Conservation (phyloP, 2,329 filamentous ascomycete genomes). For the Penicillium sp. region DNA sequence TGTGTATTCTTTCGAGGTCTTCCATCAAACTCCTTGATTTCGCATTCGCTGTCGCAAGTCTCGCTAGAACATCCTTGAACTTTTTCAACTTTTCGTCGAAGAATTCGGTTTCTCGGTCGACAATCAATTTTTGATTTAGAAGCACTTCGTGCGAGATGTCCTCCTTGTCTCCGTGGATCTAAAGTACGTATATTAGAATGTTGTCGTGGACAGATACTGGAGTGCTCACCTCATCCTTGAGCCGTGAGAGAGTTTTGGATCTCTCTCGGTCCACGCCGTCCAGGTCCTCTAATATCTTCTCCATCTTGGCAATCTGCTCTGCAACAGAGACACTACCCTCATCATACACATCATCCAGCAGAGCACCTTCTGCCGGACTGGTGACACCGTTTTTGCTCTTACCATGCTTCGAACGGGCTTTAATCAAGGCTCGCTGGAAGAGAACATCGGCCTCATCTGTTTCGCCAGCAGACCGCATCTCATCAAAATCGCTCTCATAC, state of each 20-base stretch:
- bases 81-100: slow-evolving; percentile 98
- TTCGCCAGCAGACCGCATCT: slow-evolving; percentile 88
- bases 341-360: slow-evolving; percentile 89
- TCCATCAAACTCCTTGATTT: slow-evolving; percentile 96
- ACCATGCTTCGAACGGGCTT: slow-evolving; percentile 60
- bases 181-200: slow-evolving; percentile 1
- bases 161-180: slow-evolving; percentile 93
- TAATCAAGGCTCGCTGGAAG: slow-evolving; percentile 82
- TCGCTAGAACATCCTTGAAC: slow-evolving; percentile 3
- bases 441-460: slow-evolving; percentile 82
- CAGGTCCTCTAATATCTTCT: slow-evolving; percentile 85
- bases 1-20: slow-evolving; percentile 84
- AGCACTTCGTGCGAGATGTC: slow-evolving; percentile 98
- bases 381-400: slow-evolving; percentile 61
- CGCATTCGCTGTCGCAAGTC: slow-evolving; percentile 77
- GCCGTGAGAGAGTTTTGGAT: slow-evolving; percentile 86
- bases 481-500: slow-evolving; percentile 84
- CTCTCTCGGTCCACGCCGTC: slow-evolving; percentile 90
- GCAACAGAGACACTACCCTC: slow-evolving; percentile 76
- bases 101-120: slow-evolving; percentile 85
- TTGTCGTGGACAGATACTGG: neutral
- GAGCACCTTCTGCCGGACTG: slow-evolving; percentile 69
- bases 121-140: slow-evolving; percentile 93
- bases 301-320: slow-evolving; percentile 84
- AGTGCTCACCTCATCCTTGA: slow-evolving; percentile 84